phyloP scores from a whole-genome alignment of 768 basidiomycete species.

The Naganishia onofrii region DNA sequence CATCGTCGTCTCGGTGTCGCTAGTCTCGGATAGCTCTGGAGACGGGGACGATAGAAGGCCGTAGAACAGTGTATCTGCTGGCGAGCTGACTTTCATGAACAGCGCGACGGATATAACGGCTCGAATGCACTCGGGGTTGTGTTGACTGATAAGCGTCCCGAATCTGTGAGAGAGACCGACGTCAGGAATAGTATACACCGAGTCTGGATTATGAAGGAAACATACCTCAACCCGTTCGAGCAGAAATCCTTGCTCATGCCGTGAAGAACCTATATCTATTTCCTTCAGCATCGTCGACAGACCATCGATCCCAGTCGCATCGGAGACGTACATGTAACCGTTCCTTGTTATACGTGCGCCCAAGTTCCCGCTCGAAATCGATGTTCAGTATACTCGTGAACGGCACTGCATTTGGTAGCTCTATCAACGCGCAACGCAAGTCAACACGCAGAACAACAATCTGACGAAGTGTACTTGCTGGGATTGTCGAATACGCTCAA shows the following conservation, averaged over 20 bases:
- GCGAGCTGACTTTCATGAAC: slow-evolving; percentile 47
- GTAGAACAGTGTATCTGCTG: slow-evolving; percentile 33
- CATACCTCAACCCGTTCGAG: slow-evolving; percentile 24
- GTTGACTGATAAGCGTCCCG: slow-evolving; percentile 45
- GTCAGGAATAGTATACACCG: slow-evolving; percentile 1
- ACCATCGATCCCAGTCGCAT: background rate
- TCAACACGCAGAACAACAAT: background rate
- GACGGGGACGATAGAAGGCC: slow-evolving; percentile 20
- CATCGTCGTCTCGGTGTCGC: background rate
- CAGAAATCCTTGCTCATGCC: slow-evolving; percentile 50
- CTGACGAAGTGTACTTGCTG: slow-evolving; percentile 23
- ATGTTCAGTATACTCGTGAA: slow-evolving; percentile 47
- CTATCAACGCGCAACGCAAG: slow-evolving; percentile 25
- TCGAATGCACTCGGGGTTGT: slow-evolving; percentile 46
- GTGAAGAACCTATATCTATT: slow-evolving; percentile 37
- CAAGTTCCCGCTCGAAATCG: slow-evolving; percentile 46
- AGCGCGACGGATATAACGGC: slow-evolving; percentile 47
- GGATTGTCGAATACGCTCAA: slow-evolving; percentile 46
- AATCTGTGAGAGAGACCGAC: slow-evolving; percentile 37
- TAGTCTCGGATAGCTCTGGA: background rate
- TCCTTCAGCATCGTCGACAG: slow-evolving; percentile 1
- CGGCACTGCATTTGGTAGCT: slow-evolving; percentile 36
- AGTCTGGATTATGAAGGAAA: background rate
- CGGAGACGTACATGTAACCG: slow-evolving; percentile 42
- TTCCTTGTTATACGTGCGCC: slow-evolving; percentile 39